phyloP scores from a whole-genome alignment of 257 asterid genomes.

The Solanum arcanum region DNA sequence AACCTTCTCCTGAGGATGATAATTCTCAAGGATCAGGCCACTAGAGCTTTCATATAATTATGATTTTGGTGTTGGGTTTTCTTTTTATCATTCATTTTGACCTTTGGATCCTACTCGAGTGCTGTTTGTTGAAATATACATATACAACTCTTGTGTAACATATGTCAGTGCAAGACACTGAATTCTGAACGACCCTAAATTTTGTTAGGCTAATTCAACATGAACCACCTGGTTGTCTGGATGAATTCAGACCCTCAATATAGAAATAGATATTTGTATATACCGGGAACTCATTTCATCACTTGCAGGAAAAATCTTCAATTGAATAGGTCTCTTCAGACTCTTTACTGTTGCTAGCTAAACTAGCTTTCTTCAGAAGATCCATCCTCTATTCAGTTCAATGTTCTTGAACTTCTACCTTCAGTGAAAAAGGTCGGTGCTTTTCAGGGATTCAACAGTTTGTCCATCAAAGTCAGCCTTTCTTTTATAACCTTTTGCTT shows the following conservation, averaged over 20 bases:
- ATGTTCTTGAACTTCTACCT: not conserved
- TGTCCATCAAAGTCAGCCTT: not conserved
- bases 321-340: not conserved
- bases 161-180: not conserved
- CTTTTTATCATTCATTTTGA: not conserved
- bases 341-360: not conserved
- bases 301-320: not conserved
- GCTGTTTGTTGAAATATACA: not conserved
- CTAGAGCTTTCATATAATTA: not conserved
- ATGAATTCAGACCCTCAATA: not conserved
- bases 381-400: not conserved
- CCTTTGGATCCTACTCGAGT: not conserved
- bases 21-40: conserved; percentile 47
- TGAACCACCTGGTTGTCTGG: not conserved
- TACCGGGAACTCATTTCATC: not conserved
- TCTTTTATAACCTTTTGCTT: not conserved
- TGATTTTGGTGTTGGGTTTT: not conserved
- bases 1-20: conserved; percentile 30
- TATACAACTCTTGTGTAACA: not conserved
- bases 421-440: not conserved
- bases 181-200: not conserved
- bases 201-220: not conserved
- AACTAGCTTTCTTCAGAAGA: not conserved
- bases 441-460: not conserved
- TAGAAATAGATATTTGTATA: not conserved